These are phyloP conservation scores for Ilex asprella DNA, from an alignment of 257 asterid genomes.

Conservation along the genomic window DNA sequence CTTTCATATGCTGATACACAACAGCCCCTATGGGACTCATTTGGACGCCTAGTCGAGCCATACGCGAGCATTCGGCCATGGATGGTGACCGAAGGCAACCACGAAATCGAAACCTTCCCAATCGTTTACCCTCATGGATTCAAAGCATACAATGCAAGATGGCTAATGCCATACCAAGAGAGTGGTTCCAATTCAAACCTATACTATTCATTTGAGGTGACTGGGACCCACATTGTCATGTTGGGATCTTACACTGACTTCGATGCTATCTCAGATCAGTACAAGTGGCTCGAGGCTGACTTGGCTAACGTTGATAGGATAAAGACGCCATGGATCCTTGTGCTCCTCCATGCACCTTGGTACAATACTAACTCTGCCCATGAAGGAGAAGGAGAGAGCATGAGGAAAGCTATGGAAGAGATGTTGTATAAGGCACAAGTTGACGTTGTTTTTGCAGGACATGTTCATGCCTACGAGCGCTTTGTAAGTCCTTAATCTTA, in stretches of 20 bases:
- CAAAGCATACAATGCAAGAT: slow-evolving; percentile 66
- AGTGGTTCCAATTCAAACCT: slow-evolving; percentile 59
- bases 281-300: slow-evolving; percentile 62
- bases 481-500: slow-evolving; percentile 42
- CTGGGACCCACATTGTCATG: slow-evolving; percentile 61
- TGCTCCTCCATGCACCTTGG: slow-evolving; percentile 77
- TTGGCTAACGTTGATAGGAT: slow-evolving; percentile 39
- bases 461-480: slow-evolving; percentile 84
- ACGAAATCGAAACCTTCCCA: slow-evolving; percentile 64
- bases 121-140: slow-evolving; percentile 50
- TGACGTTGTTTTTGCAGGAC: slow-evolving; percentile 64
- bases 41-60: slow-evolving; percentile 72
- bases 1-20: slow-evolving; percentile 71
- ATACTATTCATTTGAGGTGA: slow-evolving; percentile 67
- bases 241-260: slow-evolving; percentile 73
- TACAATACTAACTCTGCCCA: slow-evolving; percentile 71
- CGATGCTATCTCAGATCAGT: slow-evolving; percentile 46
- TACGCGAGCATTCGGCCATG: slow-evolving; percentile 66
- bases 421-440: slow-evolving; percentile 51
- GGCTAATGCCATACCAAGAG: slow-evolving; percentile 68
- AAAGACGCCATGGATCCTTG: slow-evolving; percentile 64
- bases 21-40: slow-evolving; percentile 84
- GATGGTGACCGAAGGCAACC: slow-evolving; percentile 93
- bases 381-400: slow-evolving; percentile 69
- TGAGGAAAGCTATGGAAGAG: slow-evolving; percentile 65